phyloP scores from a whole-genome alignment of 75 land plant species.

The Isoetes taiwanensis region DNA sequence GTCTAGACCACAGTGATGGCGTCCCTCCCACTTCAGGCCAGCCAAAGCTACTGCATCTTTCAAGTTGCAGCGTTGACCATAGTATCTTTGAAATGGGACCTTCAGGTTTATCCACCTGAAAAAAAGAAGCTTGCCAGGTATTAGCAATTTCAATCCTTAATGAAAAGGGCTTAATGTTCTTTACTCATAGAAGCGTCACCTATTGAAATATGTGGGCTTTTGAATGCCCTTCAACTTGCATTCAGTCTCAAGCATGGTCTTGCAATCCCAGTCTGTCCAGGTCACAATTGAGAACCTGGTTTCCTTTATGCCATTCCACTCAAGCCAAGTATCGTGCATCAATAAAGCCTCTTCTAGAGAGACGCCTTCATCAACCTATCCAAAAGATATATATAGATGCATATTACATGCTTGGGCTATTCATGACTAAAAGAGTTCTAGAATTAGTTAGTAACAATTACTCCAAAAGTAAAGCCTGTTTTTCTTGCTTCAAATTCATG shows the following conservation, averaged over 20 bases:
- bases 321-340: slow-evolving; percentile 89
- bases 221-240: slow-evolving; percentile 61
- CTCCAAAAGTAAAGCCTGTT: too few species aligned
- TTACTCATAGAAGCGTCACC: too few species aligned
- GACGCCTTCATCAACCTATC: slow-evolving; percentile 73
- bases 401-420: neutral
- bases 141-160: too few species aligned
- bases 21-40: slow-evolving; percentile 76
- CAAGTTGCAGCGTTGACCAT: slow-evolving; percentile 57
- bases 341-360: slow-evolving; percentile 59
- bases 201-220: slow-evolving; percentile 83
- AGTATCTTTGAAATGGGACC: slow-evolving; percentile 52
- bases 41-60: slow-evolving; percentile 68
- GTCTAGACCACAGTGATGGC: slow-evolving; percentile 86
- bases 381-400: too few species aligned
- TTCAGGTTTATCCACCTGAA: slow-evolving; percentile 89
- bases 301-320: slow-evolving; percentile 71
- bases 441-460: too few species aligned
- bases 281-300: slow-evolving; percentile 80
- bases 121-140: neutral
- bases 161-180: too few species aligned
- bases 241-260: slow-evolving; percentile 77
- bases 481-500: too few species aligned
- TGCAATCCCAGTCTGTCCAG: slow-evolving; percentile 94
- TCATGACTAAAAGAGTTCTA: neutral